Evolutionary conservation across 257 asterid species (phyloP).

Genomic region (Solanum tarijense): DNA sequence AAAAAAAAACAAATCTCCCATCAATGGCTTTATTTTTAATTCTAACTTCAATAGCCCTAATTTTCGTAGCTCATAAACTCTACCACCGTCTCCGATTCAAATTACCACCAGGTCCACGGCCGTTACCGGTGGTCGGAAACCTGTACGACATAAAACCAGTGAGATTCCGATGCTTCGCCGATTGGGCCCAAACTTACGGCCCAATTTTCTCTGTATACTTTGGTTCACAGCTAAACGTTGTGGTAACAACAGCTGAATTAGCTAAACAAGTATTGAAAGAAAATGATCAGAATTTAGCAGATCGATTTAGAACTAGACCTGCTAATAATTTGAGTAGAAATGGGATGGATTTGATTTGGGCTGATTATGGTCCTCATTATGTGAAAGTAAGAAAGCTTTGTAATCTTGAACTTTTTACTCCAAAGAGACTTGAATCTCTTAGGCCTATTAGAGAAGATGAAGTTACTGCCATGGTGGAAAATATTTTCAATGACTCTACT

Average conservation of each 20-base stretch:
- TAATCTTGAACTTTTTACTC: conserved; percentile 69
- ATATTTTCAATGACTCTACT: conserved; percentile 43
- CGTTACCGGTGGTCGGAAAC: conserved; percentile 27
- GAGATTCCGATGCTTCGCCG: conserved; percentile 23
- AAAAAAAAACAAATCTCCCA: neutral
- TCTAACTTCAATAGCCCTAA: conserved; percentile 10
- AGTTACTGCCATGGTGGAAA: conserved; percentile 72
- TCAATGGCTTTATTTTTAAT: conserved; percentile 24
- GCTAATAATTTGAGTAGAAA: conserved; percentile 48
- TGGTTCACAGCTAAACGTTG: conserved; percentile 25
- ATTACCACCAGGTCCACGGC: conserved; percentile 30
- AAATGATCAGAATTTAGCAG: conserved; percentile 25
- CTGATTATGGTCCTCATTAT: conserved; percentile 86
- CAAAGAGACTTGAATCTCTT: conserved; percentile 58
- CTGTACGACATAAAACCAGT: conserved; percentile 22
- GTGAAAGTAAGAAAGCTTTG: conserved; percentile 81
- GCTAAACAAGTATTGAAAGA: conserved; percentile 28
- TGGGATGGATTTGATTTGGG: conserved; percentile 81
- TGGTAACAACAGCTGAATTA: conserved; percentile 20
- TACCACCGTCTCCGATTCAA: conserved; percentile 28
- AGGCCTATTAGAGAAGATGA: conserved; percentile 82
- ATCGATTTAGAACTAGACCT: conserved; percentile 15
- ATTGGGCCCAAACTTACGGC: conserved; percentile 21
- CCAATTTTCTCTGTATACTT: conserved; percentile 27
- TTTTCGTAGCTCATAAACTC: conserved; percentile 30